phyloP scores from a whole-genome alignment of 2,329 filamentous ascomycete species.

The Arthrobotrys sinensis region DNA sequence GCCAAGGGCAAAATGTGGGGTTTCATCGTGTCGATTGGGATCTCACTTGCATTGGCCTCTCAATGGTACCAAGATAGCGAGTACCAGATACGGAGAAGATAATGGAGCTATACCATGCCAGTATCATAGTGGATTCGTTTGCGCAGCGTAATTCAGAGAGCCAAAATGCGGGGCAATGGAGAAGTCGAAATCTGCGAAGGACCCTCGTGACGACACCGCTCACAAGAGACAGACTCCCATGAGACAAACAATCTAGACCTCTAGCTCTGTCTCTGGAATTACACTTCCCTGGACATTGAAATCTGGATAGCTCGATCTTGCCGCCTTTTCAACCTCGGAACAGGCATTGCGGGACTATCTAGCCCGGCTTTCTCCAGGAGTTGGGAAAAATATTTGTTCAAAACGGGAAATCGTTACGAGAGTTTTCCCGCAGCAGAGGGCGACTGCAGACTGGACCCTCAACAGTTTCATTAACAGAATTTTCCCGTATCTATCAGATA shows the following conservation, averaged over 20 bases:
- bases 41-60: conserved; percentile 20
- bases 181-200: not conserved
- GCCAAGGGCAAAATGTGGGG: conserved; percentile 60
- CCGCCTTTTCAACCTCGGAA: conserved; percentile 58
- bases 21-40: conserved; percentile 23
- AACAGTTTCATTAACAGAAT: not conserved
- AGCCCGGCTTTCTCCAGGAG: not conserved
- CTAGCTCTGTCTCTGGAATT: conserved; percentile 23
- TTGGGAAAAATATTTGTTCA: not conserved
- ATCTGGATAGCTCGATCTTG: conserved; percentile 15
- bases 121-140: conserved; percentile 8
- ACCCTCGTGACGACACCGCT: conserved; percentile 42
- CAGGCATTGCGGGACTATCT: not conserved
- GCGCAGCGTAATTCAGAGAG: not conserved
- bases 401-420: conserved; percentile 49
- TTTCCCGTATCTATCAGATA: not conserved
- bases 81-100: conserved; percentile 9
- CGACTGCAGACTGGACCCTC: not conserved
- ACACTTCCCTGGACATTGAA: not conserved
- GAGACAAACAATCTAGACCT: conserved; percentile 14
- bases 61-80: conserved; percentile 20
- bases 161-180: conserved; percentile 60
- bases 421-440: not conserved
- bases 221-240: too few relatives aligned
- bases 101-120: conserved; percentile 16